phyloP scores from a whole-genome alignment of 2,329 filamentous ascomycete species.

The Colletotrichum spinosum region DNA sequence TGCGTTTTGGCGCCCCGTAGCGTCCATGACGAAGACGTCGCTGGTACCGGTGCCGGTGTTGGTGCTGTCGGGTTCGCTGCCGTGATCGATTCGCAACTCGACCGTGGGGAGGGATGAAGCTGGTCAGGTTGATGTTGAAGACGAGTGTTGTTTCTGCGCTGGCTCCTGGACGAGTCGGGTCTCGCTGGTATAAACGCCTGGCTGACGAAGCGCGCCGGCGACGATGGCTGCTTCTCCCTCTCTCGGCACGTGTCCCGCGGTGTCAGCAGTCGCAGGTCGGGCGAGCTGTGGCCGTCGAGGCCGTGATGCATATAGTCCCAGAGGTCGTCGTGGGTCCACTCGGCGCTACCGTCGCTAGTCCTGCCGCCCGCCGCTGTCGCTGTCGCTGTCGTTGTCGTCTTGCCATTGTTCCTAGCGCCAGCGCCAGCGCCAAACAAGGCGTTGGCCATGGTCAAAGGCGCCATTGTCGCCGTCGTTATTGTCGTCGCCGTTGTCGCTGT shows the following conservation, averaged over 20 bases:
- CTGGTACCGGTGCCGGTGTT: background rate
- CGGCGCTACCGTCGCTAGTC: constrained; percentile 31
- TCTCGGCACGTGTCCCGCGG: background rate
- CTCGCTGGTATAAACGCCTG: background rate
- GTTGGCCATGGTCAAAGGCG: constrained; percentile 22
- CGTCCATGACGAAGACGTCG: constrained; percentile 6
- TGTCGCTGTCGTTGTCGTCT: constrained; percentile 9
- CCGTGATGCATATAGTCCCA: constrained; percentile 35
- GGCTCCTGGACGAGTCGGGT: constrained; percentile 31
- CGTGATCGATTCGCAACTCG: constrained; percentile 20
- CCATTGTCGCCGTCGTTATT: constrained; percentile 28
- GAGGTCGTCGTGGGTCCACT: constrained; percentile 27
- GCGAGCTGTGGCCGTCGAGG: constrained; percentile 34
- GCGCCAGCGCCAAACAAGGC: constrained; percentile 4
- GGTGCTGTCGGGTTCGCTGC: background rate
- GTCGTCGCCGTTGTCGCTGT: constrained; percentile 18
- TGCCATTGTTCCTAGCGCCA: constrained; percentile 21
- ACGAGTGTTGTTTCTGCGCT: background rate
- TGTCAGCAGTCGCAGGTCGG: constrained; percentile 18
- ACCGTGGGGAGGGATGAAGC: background rate
- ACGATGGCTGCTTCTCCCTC: background rate
- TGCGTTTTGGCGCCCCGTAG: constrained; percentile 16
- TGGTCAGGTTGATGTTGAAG: background rate
- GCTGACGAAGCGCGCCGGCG: no score
- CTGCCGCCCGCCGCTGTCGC: constrained; percentile 1